Conservation (phyloP, 352 stramenopile genomes). For the Phytophthora ramorum region DNA sequence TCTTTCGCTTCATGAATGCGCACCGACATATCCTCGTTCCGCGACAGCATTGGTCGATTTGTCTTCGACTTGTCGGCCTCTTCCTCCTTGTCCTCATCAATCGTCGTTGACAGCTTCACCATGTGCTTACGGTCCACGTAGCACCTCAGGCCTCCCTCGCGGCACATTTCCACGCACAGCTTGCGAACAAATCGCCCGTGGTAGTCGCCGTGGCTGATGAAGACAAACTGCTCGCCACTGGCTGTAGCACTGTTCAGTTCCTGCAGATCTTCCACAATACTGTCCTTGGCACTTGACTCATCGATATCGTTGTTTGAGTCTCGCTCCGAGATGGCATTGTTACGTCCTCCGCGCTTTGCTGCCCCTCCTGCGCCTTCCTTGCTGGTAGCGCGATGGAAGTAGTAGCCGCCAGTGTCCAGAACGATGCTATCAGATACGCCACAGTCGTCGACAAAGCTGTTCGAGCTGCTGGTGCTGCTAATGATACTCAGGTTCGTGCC, state of each 20-base stretch:
- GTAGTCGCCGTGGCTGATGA: slow-evolving; percentile 83
- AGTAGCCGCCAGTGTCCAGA: slow-evolving; percentile 72
- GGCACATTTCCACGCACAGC: slow-evolving; percentile 73
- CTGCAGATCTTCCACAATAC: slow-evolving; percentile 67
- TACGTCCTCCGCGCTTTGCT: slow-evolving; percentile 21
- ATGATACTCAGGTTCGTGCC: slow-evolving; percentile 43
- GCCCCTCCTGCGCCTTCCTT: slow-evolving; percentile 16
- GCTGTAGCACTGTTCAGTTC: slow-evolving; percentile 60
- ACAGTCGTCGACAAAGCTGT: slow-evolving; percentile 57
- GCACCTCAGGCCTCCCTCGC: slow-evolving; percentile 66
- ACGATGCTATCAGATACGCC: slow-evolving; percentile 70
- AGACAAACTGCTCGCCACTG: slow-evolving; percentile 79
- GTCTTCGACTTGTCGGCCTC: slow-evolving; percentile 16
- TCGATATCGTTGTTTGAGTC: slow-evolving; percentile 28
- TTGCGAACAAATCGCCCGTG: slow-evolving; percentile 78
- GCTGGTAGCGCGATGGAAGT: slow-evolving; percentile 57
- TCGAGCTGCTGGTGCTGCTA: slow-evolving; percentile 54
- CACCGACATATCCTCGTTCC: slow-evolving; percentile 64
- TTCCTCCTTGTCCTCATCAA: slow-evolving; percentile 40
- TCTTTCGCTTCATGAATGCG: slow-evolving; percentile 86
- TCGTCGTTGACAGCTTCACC: slow-evolving; percentile 29
- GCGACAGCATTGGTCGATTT: slow-evolving; percentile 11
- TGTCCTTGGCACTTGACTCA: slow-evolving; percentile 42
- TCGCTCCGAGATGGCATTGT: slow-evolving; percentile 20
- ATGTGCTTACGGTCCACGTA: slow-evolving; percentile 70